phyloP scores from a whole-genome alignment of 129 eudicot species.

The Heracleum sosnowskyi region DNA sequence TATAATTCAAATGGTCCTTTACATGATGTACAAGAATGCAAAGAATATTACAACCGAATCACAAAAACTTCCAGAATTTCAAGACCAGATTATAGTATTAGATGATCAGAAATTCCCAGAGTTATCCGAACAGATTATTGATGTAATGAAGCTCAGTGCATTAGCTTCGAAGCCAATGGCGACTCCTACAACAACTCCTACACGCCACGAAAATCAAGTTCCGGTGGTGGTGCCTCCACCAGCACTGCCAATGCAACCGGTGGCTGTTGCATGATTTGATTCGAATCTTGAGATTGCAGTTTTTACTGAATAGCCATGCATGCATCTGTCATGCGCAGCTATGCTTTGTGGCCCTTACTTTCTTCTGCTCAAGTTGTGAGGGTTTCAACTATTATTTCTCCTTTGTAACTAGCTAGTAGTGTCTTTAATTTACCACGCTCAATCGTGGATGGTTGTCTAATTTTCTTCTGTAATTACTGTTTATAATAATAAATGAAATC shows the following conservation, averaged over 20 bases:
- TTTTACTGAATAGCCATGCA: background rate
- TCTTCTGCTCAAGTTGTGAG: background rate
- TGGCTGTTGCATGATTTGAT: constrained; percentile 17
- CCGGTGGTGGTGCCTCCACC: background rate
- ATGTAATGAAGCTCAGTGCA: constrained; percentile 38
- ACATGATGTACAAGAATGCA: constrained; percentile 38
- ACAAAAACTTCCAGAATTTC: constrained; percentile 21
- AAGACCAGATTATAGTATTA: constrained; percentile 16
- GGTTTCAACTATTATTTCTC: background rate
- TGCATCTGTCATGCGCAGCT: background rate
- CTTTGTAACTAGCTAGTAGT: background rate
- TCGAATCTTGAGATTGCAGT: background rate
- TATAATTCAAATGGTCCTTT: constrained; percentile 53
- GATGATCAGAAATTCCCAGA: constrained; percentile 28
- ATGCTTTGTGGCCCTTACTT: background rate
- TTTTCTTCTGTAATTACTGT: constrained; percentile 9
- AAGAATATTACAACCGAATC: constrained; percentile 20
- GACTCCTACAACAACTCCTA: background rate
- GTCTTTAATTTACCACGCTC: background rate
- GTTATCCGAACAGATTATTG: constrained; percentile 27
- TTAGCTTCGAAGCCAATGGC: constrained; percentile 20
- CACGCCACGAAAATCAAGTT: constrained; percentile 16
- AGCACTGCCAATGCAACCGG: constrained; percentile 1
- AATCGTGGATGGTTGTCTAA: constrained; percentile 1
- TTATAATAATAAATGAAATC: constrained; percentile 6